These are phyloP conservation scores for Glebionis coronaria DNA, from an alignment of 129 eudicot species.

Conservation along the genomic window DNA sequence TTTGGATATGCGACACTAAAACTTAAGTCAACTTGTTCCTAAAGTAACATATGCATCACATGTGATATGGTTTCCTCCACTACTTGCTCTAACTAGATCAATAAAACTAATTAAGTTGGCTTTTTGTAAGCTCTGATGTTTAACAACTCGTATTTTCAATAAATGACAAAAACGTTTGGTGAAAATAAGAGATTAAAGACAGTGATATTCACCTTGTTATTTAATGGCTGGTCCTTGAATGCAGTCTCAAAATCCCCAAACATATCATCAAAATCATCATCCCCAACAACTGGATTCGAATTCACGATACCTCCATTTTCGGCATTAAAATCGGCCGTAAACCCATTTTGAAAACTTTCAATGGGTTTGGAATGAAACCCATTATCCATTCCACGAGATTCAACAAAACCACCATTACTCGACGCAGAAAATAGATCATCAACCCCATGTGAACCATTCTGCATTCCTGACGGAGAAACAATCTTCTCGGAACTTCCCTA, in stretches of 20 bases:
- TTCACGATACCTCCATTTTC: constrained; percentile 21
- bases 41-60: not conserved
- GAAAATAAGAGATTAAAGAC: constrained; percentile 1
- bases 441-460: constrained; percentile 29
- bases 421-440: constrained; percentile 42
- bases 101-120: not conserved
- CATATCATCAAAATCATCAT: constrained; percentile 52
- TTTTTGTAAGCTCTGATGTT: not conserved
- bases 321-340: constrained; percentile 16
- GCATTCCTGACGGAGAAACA: constrained; percentile 29
- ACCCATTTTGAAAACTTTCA: constrained; percentile 30
- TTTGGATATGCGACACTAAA: not conserved
- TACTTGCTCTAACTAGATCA: not conserved
- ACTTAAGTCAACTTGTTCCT: not conserved
- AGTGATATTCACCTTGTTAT: constrained; percentile 33
- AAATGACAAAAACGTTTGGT: not conserved
- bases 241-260: constrained; percentile 83
- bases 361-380: constrained; percentile 34
- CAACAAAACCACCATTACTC: constrained; percentile 30
- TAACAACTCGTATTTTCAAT: too few relatives aligned
- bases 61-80: constrained; percentile 4
- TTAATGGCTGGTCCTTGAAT: constrained; percentile 30
- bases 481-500: constrained; percentile 31
- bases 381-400: constrained; percentile 25
- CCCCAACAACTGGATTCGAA: constrained; percentile 32